Evolutionary conservation across 1,284 basidiomycete species (phyloP).

Genomic region (Moesziomyces parantarcticus): DNA sequence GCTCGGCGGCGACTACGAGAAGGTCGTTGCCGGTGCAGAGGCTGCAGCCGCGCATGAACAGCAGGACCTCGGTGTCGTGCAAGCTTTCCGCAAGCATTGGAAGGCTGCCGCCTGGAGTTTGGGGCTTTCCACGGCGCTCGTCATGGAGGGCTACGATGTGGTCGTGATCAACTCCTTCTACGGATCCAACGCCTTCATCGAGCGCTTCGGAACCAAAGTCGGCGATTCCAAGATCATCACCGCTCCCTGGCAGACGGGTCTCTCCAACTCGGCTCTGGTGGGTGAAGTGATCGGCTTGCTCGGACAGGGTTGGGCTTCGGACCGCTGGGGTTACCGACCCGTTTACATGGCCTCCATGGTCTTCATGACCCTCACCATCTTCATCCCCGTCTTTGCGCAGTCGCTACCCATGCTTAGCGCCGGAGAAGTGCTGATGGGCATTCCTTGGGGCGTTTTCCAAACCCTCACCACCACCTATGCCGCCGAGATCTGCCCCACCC

Average conservation of each 20-base stretch:
- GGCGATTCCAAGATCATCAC: constrained; percentile 55
- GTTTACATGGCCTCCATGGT: constrained; percentile 63
- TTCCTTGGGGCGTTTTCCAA: constrained; percentile 70
- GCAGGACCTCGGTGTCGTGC: constrained; percentile 66
- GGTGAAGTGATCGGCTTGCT: constrained; percentile 42
- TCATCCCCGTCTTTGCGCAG: constrained; percentile 68
- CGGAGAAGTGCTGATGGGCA: constrained; percentile 68
- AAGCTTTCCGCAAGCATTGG: constrained; percentile 69
- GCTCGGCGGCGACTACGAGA: constrained; percentile 51
- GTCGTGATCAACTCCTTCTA: constrained; percentile 64
- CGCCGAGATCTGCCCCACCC: constrained; percentile 70
- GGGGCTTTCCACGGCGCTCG: constrained; percentile 68
- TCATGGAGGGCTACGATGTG: constrained; percentile 70
- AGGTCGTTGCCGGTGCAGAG: constrained; percentile 66
- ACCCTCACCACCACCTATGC: constrained; percentile 71
- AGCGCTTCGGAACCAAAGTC: constrained; percentile 56
- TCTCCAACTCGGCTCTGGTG: constrained; percentile 23
- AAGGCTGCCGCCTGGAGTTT: constrained; percentile 70
- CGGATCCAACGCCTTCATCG: constrained; percentile 48
- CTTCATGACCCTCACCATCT: constrained; percentile 64
- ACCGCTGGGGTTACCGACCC: constrained; percentile 35
- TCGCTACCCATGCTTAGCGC: constrained; percentile 66
- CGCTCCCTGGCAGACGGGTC: constrained; percentile 70
- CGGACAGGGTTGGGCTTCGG: constrained; percentile 30
- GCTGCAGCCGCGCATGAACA: constrained; percentile 66